phyloP scores from a whole-genome alignment of 2,329 filamentous ascomycete genomes.

The Nigrospora sphaerica region DNA sequence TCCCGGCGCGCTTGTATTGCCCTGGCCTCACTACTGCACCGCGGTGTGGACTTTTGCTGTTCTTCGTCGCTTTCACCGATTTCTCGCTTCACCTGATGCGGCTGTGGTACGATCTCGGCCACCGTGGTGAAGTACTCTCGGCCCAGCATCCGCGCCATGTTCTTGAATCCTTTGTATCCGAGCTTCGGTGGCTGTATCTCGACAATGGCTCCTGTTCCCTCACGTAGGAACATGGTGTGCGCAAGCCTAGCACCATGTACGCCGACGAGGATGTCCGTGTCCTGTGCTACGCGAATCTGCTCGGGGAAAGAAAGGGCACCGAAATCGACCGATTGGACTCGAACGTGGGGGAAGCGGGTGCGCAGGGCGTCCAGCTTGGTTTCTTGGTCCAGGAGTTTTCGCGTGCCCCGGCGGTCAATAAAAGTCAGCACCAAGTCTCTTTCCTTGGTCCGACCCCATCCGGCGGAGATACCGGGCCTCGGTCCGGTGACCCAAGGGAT shows the following conservation, averaged over 20 bases:
- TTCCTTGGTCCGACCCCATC: too few species aligned
- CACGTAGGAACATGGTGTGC: constrained; percentile 31
- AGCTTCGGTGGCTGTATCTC: constrained; percentile 32
- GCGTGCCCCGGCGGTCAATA: not conserved
- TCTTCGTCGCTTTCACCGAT: too few species aligned
- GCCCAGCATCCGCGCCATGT: constrained; percentile 29
- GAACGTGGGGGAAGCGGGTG: not conserved
- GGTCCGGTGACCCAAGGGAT: not conserved
- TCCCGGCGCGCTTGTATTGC: too few species aligned
- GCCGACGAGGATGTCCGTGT: constrained; percentile 34
- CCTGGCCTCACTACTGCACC: too few species aligned
- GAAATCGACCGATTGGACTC: constrained; percentile 24
- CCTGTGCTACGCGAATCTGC: constrained; percentile 25
- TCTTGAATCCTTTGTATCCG: constrained; percentile 29
- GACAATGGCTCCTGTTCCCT: constrained; percentile 24
- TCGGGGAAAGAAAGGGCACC: constrained; percentile 25
- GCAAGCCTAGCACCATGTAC: constrained; percentile 36
- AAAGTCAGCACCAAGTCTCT: not conserved
- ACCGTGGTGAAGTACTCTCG: constrained; percentile 23
- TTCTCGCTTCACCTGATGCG: too few species aligned
- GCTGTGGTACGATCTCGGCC: too few species aligned
- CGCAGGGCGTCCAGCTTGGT: not conserved
- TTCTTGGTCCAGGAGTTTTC: not conserved
- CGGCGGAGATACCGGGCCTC: not conserved
- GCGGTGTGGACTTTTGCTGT: too few species aligned